A percentile compares a stretch with the other conserved stretches of the same genome.
phyloP scores from a whole-genome alignment of 345 rosid genomes.

The Camelina laxa region DNA sequence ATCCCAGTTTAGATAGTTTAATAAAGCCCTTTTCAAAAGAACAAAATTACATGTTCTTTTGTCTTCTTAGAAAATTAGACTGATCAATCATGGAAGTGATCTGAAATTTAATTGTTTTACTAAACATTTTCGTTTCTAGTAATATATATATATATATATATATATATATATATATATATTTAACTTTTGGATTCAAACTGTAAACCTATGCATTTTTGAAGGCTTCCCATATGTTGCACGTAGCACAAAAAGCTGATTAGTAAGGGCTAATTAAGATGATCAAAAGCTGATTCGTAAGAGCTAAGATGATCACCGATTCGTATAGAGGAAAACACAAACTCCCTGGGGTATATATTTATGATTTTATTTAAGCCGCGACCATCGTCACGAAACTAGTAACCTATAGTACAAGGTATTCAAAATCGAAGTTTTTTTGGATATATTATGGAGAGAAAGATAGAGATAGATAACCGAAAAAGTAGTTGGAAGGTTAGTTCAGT shows the following conservation, averaged over 20 bases:
- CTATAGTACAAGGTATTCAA: constrained; percentile 18
- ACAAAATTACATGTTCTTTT: background rate
- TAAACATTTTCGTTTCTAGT: background rate
- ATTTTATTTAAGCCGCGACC: constrained; percentile 5
- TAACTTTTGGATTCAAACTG: background rate
- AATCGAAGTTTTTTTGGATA: background rate
- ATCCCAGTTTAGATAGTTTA: background rate
- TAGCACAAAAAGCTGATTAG: background rate
- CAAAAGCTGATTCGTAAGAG: background rate
- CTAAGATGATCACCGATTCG: background rate
- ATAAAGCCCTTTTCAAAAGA: background rate
- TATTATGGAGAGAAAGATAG: constrained; percentile 5
- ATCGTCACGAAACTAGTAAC: constrained; percentile 24
- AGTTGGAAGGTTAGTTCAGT: constrained; percentile 43
- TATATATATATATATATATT: too few relatives aligned
- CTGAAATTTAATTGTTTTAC: background rate
- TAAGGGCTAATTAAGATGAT: background rate
- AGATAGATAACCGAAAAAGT: constrained; percentile 36
- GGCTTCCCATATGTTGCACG: background rate
- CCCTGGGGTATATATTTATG: constrained; percentile 5
- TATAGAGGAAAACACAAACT: background rate
- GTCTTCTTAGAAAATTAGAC: background rate
- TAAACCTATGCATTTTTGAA: background rate
- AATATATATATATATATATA: too few relatives aligned
- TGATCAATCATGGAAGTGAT: background rate